Evolutionary conservation across 1,139 yeast species (phyloP).

Genomic region (Pichia sp.): DNA sequence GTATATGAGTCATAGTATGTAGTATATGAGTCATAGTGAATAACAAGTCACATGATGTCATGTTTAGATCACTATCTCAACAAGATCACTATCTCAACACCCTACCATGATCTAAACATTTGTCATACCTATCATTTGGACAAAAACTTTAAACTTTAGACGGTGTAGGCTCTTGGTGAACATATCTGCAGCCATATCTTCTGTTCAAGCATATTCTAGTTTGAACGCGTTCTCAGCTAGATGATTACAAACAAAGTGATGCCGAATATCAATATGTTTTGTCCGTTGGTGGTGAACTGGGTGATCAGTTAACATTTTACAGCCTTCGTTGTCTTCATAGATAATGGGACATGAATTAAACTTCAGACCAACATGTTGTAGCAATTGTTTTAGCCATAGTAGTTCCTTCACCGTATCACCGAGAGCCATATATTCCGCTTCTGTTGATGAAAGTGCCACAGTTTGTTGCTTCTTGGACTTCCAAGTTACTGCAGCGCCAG

Average conservation of each 20-base stretch:
- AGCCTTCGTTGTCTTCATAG: neutral
- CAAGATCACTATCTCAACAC: no score
- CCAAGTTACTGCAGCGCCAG: neutral
- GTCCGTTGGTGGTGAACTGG: slow-evolving; percentile 1
- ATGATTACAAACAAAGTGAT: slow-evolving; percentile 2
- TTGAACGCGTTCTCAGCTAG: neutral
- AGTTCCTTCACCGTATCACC: neutral
- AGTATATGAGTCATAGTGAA: no score
- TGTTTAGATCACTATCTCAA: no score
- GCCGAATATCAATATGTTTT: slow-evolving; percentile 1
- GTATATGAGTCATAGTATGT: no score
- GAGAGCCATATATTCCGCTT: neutral
- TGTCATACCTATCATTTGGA: no score
- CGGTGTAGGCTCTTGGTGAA: no score
- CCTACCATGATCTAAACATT: no score
- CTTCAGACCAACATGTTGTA: neutral
- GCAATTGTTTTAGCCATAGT: neutral
- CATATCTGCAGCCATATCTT: no score
- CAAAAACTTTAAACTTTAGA: no score
- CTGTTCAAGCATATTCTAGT: no score
- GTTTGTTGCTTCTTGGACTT: neutral
- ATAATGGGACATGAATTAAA: neutral
- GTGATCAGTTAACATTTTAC: neutral
- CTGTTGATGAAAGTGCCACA: neutral
- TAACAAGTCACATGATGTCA: no score